Percentiles rank a stretch among this genome's conserved stretches.
Conservation (phyloP, 108 stramenopile species). For the Nannochloropsis granulata region DNA sequence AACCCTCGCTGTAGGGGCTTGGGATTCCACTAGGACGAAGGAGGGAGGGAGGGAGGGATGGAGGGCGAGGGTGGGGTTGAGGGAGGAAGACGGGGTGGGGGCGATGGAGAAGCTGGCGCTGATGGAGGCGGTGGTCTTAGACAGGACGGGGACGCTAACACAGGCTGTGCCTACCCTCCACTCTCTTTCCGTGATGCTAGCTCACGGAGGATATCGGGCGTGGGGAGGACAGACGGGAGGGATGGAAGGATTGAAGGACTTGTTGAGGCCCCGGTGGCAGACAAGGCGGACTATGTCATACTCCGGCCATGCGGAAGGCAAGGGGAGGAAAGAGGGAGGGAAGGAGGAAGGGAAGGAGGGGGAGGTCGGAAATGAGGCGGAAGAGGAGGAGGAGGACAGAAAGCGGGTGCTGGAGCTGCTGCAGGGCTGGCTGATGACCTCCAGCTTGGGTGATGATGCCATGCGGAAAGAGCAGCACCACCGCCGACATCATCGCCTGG, state of each 20-base stretch:
- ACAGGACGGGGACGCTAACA: not conserved
- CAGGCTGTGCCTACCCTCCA: not conserved
- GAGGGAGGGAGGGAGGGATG: not conserved
- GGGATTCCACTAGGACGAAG: not conserved
- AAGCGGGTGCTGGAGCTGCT: not conserved
- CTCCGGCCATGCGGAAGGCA: not conserved
- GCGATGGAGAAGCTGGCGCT: not conserved
- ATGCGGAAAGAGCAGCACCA: not conserved
- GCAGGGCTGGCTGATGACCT: not conserved
- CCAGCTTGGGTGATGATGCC: not conserved
- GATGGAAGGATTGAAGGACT: too few relatives aligned
- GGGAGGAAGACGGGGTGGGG: not conserved
- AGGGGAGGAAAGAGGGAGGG: not conserved
- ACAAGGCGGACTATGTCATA: not conserved
- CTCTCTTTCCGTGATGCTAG: not conserved
- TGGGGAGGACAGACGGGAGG: not conserved
- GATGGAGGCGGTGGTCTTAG: not conserved
- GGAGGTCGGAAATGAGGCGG: not conserved
- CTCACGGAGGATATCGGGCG: not conserved
- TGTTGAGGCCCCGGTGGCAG: not conserved
- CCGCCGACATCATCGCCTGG: not conserved
- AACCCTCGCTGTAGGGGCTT: not conserved
- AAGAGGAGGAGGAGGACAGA: not conserved
- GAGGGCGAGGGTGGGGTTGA: not conserved
- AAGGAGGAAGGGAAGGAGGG: not conserved